Conservation (phyloP, 1,284 basidiomycete species). For the Macrocystidia cucumis region DNA sequence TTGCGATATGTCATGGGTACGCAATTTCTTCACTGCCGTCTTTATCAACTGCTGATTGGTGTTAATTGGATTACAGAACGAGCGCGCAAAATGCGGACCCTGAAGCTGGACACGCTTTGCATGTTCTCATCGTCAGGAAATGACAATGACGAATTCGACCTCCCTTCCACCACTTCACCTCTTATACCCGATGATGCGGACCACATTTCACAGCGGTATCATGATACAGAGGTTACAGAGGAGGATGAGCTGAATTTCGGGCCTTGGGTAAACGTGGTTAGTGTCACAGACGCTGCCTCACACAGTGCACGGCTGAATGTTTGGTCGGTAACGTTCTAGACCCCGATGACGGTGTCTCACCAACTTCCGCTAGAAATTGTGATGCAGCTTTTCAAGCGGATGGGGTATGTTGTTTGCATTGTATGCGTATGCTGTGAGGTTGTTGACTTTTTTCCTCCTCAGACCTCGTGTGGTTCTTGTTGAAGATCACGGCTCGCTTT, state of each 20-base stretch:
- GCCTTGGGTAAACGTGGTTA: slow-evolving; percentile 89
- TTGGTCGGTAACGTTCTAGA: slow-evolving; percentile 38
- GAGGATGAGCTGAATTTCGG: slow-evolving; percentile 69
- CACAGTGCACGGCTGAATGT: slow-evolving; percentile 5
- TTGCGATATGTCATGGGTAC: slow-evolving; percentile 80
- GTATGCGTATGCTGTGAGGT: no score
- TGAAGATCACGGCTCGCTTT: slow-evolving; percentile 75
- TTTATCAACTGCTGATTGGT: no score
- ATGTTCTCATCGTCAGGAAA: slow-evolving; percentile 52
- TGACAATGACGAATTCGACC: slow-evolving; percentile 39
- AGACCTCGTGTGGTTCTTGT: slow-evolving; percentile 94
- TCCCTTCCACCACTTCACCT: slow-evolving; percentile 43
- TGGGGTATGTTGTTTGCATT: slow-evolving; percentile 65
- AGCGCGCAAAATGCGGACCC: slow-evolving; percentile 52
- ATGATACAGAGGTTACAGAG: no score
- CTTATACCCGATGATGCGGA: no score
- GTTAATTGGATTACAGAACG: no score
- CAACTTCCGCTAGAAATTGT: slow-evolving; percentile 93
- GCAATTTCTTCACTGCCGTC: slow-evolving; percentile 13
- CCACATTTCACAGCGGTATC: no score
- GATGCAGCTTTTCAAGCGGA: slow-evolving; percentile 91
- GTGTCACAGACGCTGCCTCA: slow-evolving; percentile 11
- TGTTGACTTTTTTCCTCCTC: no score
- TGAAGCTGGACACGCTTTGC: slow-evolving; percentile 63
- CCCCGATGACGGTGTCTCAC: slow-evolving; percentile 89